Evolutionary conservation across 2,329 filamentous ascomycete species (phyloP).

Genomic region (Leptographium radiaticola): DNA sequence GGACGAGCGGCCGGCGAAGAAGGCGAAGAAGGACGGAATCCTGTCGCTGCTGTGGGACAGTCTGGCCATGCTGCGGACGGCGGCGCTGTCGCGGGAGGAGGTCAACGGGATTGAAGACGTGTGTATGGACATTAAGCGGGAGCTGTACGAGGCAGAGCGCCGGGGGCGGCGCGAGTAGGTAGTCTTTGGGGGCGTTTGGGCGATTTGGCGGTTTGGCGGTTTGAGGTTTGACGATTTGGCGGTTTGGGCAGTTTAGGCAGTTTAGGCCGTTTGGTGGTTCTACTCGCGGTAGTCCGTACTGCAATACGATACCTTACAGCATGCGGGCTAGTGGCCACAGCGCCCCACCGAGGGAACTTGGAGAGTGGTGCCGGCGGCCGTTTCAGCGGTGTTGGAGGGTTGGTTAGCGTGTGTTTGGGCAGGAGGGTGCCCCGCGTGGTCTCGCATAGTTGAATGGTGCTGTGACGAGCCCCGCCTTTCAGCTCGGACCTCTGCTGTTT

Average conservation of each 20-base stretch:
- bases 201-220: too few species aligned
- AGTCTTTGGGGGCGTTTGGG: not conserved
- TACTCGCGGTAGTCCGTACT: too few species aligned
- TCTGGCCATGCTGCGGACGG: slow-evolving; percentile 44
- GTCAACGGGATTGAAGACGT: slow-evolving; percentile 63
- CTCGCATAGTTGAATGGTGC: too few species aligned
- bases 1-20: slow-evolving; percentile 9
- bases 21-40: slow-evolving; percentile 32
- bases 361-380: not conserved
- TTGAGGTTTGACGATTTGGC: too few species aligned
- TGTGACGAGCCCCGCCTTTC: too few species aligned
- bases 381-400: not conserved
- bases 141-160: slow-evolving; percentile 57
- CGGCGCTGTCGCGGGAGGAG: slow-evolving; percentile 49
- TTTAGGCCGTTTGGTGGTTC: too few species aligned
- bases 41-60: slow-evolving; percentile 39
- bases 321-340: too few species aligned
- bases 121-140: slow-evolving; percentile 64
- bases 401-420: not conserved
- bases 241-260: too few species aligned
- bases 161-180: slow-evolving; percentile 31
- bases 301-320: too few species aligned
- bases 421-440: too few species aligned
- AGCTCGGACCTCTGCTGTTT: too few species aligned
- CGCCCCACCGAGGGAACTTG: too few species aligned